Base-by-base conservation (phyloP, 768 basidiomycete genomes). In the Tricholoma hemisulphureum region DNA sequence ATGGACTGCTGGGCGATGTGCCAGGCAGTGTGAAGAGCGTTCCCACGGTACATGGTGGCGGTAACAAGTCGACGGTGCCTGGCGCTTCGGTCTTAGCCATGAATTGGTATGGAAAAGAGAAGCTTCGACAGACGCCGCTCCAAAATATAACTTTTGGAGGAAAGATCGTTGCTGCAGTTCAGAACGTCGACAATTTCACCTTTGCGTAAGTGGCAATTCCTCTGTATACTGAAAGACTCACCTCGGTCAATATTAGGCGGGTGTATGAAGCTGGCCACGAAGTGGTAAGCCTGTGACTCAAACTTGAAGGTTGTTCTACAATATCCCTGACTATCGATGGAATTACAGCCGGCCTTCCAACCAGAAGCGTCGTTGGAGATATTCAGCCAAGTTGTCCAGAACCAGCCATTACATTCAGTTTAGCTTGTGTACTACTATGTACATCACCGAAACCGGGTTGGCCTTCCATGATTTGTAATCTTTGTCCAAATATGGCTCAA, bases 121-220 rank as follows among this genome's bases (percentile, higher is more conserved):
- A 61, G 52, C 71, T 73, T 13, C 73, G 77, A 14, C 66, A 66
- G 3, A 70, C 73, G 0, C 71, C 73, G 1, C 74, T 81, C 53
- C 77, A 61, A 4, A 85, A 86, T 58, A 85, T 87, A 73, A 85
- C 85, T 0, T 77, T 87, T 24, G 53, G 76, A 34, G 83, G 80
- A 1, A 69, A 66, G 5, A 61, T 82, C 0, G 79, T 88, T 4
- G 86, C 83, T 0, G 80, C 84, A 0, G 76, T 86, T 16, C 80
- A 84, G 65, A 86, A 87, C 51, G 81, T 88, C 31, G 84, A 83
- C 59, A 84, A 85, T 57, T 87, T 87, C 64, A 75, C 82, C 0
- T 88, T 88, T 67, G 87, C 84, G 85, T 86, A 57, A 63, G 85
- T 79, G 2, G 9, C 43, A 45, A 4, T 20, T 55, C 28, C n/a